Base-by-base conservation (phyloP, 2,329 filamentous ascomycete genomes). In the Grosmannia serpens region DNA sequence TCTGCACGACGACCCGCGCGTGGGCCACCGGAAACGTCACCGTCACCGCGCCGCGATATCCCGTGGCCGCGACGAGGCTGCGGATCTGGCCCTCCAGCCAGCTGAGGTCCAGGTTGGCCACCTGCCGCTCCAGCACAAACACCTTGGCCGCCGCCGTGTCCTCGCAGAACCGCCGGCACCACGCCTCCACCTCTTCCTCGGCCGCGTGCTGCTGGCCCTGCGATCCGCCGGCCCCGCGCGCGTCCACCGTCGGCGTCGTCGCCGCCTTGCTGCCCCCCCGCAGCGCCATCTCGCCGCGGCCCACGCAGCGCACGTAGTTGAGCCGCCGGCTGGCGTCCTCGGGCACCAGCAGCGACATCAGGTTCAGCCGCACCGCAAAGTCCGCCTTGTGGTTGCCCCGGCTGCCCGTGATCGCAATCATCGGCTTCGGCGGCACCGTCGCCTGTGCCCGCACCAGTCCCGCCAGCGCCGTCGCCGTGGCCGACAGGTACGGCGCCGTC, bases 41-140 rank as follows among this genome's bases (percentile, higher is more conserved):
- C 9, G 70, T 71, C 50, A 81, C 75, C 15, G 70, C 68, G 11
- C 80, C 80, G 57, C 73, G 73, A 67, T 82, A 83, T 26, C 71
- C 71, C 38, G 74, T 77, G 11, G 74, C 67, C 1, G 77, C 77
- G 11, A 82, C 68, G 9, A 83, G 70, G 58, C 73, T 75, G 41
- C 79, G 74, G 33, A 82, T 70, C 62, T 80, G 76, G 10, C 79
- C 78, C 65, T 82, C 78, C 17, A 83, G 67, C 74, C 79, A 82
- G 57, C 69, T 69, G n/a, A 73, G 73, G 64, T 83, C 79, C 60
- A 82, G 71, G 64, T 83, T 82, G 24, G 74, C 75, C 15, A 83
- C 76, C 33, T 75, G 74, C 2, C 80, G 73, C 62, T 81, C 76
- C 9, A 83, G 70, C 10, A 71, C 69, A 63, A 83, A 83, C 9